These are phyloP conservation scores for Ceratocystis ficicola DNA, from an alignment of 2,329 filamentous ascomycete species.

Conservation along the genomic window DNA sequence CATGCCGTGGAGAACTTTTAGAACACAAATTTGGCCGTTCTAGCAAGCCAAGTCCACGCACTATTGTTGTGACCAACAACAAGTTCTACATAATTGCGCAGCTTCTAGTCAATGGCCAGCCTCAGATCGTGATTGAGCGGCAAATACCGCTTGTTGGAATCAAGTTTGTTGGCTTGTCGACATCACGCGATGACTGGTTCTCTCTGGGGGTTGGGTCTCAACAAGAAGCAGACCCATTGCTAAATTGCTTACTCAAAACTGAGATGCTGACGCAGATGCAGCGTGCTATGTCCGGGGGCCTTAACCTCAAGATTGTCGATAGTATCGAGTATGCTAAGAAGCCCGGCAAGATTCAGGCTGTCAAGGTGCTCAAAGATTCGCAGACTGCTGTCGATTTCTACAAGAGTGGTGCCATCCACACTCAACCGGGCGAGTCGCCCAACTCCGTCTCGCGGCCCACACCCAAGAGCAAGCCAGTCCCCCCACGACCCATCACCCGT, in stretches of 20 bases:
- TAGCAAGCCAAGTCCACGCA: slow-evolving; percentile 80
- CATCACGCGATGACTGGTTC: slow-evolving; percentile 89
- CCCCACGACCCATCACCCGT: slow-evolving; percentile 79
- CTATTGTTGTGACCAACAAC: slow-evolving; percentile 69
- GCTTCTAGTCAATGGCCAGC: slow-evolving; percentile 65
- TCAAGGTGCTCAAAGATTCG: slow-evolving; percentile 86
- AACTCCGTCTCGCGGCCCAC: slow-evolving; percentile 74
- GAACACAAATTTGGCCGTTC: slow-evolving; percentile 94
- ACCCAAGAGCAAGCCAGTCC: slow-evolving; percentile 73
- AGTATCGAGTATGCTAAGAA: slow-evolving; percentile 95
- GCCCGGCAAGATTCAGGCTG: slow-evolving; percentile 74
- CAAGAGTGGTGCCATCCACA: slow-evolving; percentile 88
- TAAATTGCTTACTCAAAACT: slow-evolving; percentile 92
- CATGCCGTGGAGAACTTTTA: slow-evolving; percentile 77
- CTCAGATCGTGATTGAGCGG: slow-evolving; percentile 69
- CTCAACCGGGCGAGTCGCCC: slow-evolving; percentile 67
- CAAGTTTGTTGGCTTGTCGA: slow-evolving; percentile 74
- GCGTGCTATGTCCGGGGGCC: slow-evolving; percentile 62
- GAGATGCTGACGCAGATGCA: slow-evolving; percentile 92
- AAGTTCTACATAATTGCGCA: slow-evolving; percentile 86
- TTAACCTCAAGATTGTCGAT: slow-evolving; percentile 73
- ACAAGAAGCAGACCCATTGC: slow-evolving; percentile 82
- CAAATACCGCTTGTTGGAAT: slow-evolving; percentile 75
- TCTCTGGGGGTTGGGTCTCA: slow-evolving; percentile 79
- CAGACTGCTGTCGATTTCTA: slow-evolving; percentile 67